Evolutionary conservation across 2,329 filamentous ascomycete genomes (phyloP).

Genomic region (Microcyclospora tardicrescens): DNA sequence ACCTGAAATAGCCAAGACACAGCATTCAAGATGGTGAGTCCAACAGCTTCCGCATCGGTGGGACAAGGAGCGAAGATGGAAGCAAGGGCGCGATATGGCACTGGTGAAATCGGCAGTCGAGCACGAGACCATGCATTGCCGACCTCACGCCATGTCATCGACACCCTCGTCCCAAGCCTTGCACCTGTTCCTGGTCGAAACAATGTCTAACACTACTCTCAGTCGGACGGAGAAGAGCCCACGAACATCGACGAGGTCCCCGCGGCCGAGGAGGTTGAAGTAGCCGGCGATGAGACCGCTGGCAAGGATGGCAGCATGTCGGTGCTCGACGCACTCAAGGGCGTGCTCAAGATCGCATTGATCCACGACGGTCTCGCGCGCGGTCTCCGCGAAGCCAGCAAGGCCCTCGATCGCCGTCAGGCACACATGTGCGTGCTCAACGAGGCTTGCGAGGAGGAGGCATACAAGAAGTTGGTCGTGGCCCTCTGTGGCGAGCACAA

Average conservation of each 20-base stretch:
- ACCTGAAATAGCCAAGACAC: conserved; percentile 12
- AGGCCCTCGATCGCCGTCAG: conserved; percentile 96
- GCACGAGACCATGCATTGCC: conserved; percentile 2
- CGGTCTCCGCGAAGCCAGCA: conserved; percentile 94
- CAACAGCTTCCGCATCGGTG: background rate
- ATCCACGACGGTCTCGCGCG: conserved; percentile 99
- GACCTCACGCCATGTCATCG: too few relatives aligned
- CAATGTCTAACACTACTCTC: conserved; percentile 1
- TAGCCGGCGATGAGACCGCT: conserved; percentile 73
- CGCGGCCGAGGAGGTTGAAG: conserved; percentile 80
- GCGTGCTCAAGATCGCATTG: conserved; percentile 93
- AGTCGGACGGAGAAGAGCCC: conserved; percentile 99
- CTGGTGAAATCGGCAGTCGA: conserved; percentile 1
- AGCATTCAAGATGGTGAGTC: conserved; percentile 9
- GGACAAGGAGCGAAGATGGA: background rate
- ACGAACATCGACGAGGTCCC: conserved; percentile 57
- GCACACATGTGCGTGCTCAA: conserved; percentile 99
- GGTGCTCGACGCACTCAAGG: conserved; percentile 96
- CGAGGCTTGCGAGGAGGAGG: conserved; percentile 99
- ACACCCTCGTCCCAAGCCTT: too few relatives aligned
- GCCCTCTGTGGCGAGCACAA: conserved; percentile 99
- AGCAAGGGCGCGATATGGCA: background rate
- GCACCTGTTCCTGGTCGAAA: too few relatives aligned
- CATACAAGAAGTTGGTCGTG: conserved; percentile 99
- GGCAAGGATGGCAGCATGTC: conserved; percentile 76